A percentile compares a stretch with the other conserved stretches of the same genome.
These are phyloP conservation scores for Murraya koenigii DNA, from an alignment of 345 rosid genomes.

Conservation along the genomic window DNA sequence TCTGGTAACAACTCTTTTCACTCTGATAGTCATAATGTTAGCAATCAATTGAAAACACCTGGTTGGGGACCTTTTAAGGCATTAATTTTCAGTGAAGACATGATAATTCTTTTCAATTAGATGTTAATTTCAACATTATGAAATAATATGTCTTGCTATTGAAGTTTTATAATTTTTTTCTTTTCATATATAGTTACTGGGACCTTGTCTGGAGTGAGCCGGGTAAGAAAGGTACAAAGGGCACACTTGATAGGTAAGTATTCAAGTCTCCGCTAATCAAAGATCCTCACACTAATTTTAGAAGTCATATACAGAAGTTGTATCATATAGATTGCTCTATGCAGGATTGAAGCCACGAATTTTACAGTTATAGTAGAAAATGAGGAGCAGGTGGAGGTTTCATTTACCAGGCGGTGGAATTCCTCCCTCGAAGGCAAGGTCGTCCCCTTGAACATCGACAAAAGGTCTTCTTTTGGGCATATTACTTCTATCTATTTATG, in stretches of 20 bases:
- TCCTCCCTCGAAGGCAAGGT: constrained; percentile 39
- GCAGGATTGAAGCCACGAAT: constrained; percentile 41
- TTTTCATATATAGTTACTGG: constrained; percentile 53
- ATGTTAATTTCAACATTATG: too few species aligned
- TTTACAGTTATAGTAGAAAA: constrained; percentile 45
- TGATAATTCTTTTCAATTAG: background rate
- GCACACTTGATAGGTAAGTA: constrained; percentile 46
- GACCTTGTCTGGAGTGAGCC: constrained; percentile 67
- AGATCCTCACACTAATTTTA: background rate
- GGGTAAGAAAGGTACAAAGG: constrained; percentile 44
- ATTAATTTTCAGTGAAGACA: background rate
- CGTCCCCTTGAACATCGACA: constrained; percentile 63
- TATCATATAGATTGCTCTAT: background rate
- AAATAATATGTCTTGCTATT: background rate
- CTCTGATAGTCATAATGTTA: background rate
- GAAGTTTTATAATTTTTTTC: background rate
- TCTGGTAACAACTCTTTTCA: background rate
- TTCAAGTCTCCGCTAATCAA: background rate
- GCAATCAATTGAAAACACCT: background rate
- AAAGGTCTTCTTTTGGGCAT: constrained; percentile 33
- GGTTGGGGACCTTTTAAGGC: background rate
- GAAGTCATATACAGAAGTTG: background rate
- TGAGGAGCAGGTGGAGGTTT: constrained; percentile 54
- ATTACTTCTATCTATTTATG: background rate
- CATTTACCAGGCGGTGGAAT: constrained; percentile 60